Evolutionary conservation across 2,329 filamentous ascomycete species (phyloP).

Genomic region (Chrysoporthe puriensis): DNA sequence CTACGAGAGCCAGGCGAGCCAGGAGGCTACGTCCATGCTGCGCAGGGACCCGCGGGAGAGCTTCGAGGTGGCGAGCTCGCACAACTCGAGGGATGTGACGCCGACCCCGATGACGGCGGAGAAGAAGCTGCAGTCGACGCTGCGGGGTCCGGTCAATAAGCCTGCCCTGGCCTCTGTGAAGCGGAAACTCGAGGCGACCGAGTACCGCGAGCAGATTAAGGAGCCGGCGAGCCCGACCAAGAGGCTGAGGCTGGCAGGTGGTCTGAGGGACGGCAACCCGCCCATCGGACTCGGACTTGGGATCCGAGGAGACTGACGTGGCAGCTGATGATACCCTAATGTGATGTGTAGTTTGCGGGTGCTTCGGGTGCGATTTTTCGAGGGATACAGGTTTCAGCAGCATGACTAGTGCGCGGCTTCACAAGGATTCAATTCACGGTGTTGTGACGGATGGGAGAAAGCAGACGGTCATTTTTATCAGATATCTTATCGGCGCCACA

Average conservation of each 20-base stretch:
- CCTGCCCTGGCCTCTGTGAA: constrained; percentile 47
- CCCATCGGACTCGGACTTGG: constrained; percentile 52
- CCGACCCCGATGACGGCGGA: constrained; percentile 50
- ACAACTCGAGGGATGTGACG: constrained; percentile 48
- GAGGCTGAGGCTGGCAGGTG: constrained; percentile 50
- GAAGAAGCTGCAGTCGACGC: constrained; percentile 55
- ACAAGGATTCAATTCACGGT: not conserved
- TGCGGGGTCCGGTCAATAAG: constrained; percentile 51
- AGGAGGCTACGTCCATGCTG: constrained; percentile 75
- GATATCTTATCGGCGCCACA: not conserved
- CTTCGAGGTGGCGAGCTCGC: constrained; percentile 53
- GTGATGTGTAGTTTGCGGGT: not conserved
- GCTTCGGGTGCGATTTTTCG: not conserved
- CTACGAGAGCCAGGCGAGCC: constrained; percentile 75
- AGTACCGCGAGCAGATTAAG: constrained; percentile 37
- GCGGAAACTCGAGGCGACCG: constrained; percentile 48
- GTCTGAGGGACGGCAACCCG: constrained; percentile 42
- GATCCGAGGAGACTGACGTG: constrained; percentile 40
- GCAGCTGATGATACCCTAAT: constrained; percentile 20
- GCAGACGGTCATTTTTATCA: not conserved
- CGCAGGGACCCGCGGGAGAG: constrained; percentile 61
- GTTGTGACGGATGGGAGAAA: not conserved
- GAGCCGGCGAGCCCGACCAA: constrained; percentile 53
- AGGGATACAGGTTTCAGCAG: not conserved
- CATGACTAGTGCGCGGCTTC: no score